These are phyloP conservation scores for Tylopilus sp. DNA, from an alignment of 1,284 basidiomycete genomes.

Conservation along the genomic window DNA sequence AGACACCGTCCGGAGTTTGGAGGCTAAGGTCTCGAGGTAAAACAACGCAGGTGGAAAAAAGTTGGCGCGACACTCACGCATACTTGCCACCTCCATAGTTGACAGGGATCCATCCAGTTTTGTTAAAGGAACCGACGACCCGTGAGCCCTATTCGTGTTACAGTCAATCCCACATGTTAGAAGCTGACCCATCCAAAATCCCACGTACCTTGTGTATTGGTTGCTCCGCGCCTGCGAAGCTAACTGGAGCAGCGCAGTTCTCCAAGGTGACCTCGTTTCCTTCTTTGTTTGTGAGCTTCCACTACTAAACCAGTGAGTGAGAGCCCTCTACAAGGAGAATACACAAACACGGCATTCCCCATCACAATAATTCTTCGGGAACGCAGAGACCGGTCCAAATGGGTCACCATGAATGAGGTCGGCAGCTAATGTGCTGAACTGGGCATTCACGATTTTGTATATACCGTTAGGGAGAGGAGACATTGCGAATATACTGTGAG, in stretches of 20 bases:
- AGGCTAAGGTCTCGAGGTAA: neutral
- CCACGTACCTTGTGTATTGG: neutral
- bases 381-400: neutral
- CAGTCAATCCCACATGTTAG: too few species aligned
- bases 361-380: neutral
- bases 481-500: neutral
- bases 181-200: too few species aligned
- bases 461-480: neutral
- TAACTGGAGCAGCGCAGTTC: neutral
- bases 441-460: neutral
- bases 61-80: neutral
- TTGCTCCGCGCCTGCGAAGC: neutral
- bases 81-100: neutral
- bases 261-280: neutral
- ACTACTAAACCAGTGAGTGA: neutral
- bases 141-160: neutral
- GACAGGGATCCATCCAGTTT: neutral
- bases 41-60: neutral
- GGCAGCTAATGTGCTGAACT: neutral
- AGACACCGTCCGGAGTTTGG: neutral
- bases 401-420: neutral
- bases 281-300: neutral
- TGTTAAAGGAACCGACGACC: neutral
- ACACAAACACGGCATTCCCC: neutral
- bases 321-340: neutral